phyloP scores from a whole-genome alignment of 108 stramenopile species.

The Cyclotella baltica region DNA sequence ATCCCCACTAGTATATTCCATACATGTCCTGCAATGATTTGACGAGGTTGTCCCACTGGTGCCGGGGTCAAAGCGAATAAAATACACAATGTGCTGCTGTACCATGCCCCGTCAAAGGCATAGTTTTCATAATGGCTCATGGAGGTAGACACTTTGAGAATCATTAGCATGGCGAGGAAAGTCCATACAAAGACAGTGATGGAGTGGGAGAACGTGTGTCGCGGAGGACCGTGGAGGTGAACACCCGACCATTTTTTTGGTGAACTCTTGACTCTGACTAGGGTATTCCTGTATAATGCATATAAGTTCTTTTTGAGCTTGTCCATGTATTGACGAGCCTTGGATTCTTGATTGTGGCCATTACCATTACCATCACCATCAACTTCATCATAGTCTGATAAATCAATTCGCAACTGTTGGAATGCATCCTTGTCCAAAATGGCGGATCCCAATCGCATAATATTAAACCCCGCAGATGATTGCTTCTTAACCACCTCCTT shows the following conservation, averaged over 20 bases:
- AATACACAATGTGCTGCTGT: constrained; percentile 22
- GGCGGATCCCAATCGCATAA: background rate
- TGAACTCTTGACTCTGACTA: constrained; percentile 20
- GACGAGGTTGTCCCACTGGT: constrained; percentile 42
- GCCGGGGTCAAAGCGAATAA: constrained; percentile 49
- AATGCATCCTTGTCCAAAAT: background rate
- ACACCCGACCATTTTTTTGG: constrained; percentile 28
- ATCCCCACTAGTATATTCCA: constrained; percentile 37
- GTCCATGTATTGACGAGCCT: background rate
- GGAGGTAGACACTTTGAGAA: background rate
- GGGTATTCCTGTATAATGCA: background rate
- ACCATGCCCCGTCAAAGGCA: constrained; percentile 29
- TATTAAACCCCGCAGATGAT: background rate
- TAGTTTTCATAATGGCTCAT: background rate
- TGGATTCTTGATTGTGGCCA: no score
- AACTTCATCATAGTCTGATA: background rate
- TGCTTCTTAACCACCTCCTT: background rate
- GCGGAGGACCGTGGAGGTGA: constrained; percentile 18
- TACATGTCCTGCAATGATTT: constrained; percentile 33
- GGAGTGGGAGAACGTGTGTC: constrained; percentile 17
- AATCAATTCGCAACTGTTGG: background rate
- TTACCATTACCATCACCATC: background rate
- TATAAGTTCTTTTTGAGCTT: background rate
- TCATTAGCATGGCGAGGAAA: constrained; percentile 31
- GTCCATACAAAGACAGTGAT: constrained; percentile 4